Evolutionary conservation across 2,329 filamentous ascomycete genomes (phyloP).

Genomic region (Byssothecium circinans): DNA sequence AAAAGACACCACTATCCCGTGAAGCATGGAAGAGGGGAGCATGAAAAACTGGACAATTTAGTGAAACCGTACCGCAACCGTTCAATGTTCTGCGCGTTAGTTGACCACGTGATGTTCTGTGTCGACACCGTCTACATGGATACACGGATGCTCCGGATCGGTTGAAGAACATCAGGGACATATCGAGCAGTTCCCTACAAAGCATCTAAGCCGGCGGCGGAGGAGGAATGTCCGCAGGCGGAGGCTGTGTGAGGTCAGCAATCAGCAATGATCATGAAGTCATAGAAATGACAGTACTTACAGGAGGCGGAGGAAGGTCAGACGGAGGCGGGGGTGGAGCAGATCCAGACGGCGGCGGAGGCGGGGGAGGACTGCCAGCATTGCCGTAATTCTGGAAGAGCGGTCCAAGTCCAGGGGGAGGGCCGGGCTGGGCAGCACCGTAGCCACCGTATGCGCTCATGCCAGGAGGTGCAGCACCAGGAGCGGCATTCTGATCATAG

Average conservation of each 20-base stretch:
- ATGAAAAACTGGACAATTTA: no score
- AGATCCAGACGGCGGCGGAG: constrained; percentile 61
- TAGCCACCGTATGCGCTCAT: constrained; percentile 48
- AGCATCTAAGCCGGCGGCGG: constrained; percentile 29
- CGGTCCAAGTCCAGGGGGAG: constrained; percentile 59
- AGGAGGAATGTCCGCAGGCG: constrained; percentile 57
- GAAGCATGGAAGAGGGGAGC: no score
- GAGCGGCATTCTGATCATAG: constrained; percentile 29
- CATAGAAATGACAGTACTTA: constrained; percentile 45
- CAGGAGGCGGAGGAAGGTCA: constrained; percentile 61
- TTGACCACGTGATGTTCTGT: background rate
- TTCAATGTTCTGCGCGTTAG: background rate
- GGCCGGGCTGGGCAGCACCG: constrained; percentile 49
- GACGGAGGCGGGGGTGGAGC: constrained; percentile 59
- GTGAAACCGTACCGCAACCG: no score
- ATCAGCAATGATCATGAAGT: constrained; percentile 31
- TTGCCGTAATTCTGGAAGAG: constrained; percentile 68
- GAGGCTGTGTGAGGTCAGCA: constrained; percentile 44
- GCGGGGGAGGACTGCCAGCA: constrained; percentile 59
- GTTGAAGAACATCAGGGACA: background rate
- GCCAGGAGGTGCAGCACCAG: constrained; percentile 30
- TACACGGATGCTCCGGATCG: background rate
- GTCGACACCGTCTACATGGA: background rate
- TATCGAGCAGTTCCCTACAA: background rate
- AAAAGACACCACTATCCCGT: background rate